Percentiles rank a stretch among this genome's conserved stretches.
Conservation (phyloP, 345 rosid genomes). For the Gossypium herbaceum region DNA sequence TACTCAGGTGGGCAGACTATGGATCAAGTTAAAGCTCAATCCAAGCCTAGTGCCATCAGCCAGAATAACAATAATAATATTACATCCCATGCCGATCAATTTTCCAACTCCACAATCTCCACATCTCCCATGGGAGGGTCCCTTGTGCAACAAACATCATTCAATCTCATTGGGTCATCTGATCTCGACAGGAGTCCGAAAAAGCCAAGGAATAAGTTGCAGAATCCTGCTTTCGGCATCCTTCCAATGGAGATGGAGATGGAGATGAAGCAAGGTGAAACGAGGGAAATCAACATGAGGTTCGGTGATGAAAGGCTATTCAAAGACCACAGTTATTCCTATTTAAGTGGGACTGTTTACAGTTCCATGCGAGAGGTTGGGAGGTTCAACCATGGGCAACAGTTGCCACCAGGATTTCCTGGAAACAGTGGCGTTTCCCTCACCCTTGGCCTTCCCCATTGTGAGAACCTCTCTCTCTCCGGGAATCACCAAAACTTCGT, state of each 20-base stretch:
- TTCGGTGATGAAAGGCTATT: slow-evolving; percentile 26
- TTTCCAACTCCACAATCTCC: slow-evolving; percentile 36
- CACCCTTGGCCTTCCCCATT: slow-evolving; percentile 57
- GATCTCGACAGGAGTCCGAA: slow-evolving; percentile 37
- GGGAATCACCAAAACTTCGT: slow-evolving; percentile 39
- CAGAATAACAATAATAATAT: background rate
- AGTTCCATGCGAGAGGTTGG: slow-evolving; percentile 35
- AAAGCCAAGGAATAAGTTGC: slow-evolving; percentile 36
- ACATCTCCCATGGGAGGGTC: slow-evolving; percentile 30
- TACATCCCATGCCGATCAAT: slow-evolving; percentile 15
- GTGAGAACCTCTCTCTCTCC: slow-evolving; percentile 38
- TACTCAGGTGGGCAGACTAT: background rate
- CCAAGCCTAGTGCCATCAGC: slow-evolving; percentile 24
- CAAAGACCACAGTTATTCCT: slow-evolving; percentile 21
- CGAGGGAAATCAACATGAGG: slow-evolving; percentile 16
- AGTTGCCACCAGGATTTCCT: slow-evolving; percentile 22
- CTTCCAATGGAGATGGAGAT: slow-evolving; percentile 31
- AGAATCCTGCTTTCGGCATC: slow-evolving; percentile 28
- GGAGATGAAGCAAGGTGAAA: slow-evolving; percentile 32
- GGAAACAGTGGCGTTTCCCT: slow-evolving; percentile 52
- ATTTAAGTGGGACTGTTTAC: slow-evolving; percentile 6
- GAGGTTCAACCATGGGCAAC: slow-evolving; percentile 37
- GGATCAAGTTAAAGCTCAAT: slow-evolving; percentile 26
- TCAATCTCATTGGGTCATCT: slow-evolving; percentile 37
- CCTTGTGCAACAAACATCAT: slow-evolving; percentile 24